Evolutionary conservation across 1,139 yeast species (phyloP).

Genomic region (Martiniozyma asiatica): DNA sequence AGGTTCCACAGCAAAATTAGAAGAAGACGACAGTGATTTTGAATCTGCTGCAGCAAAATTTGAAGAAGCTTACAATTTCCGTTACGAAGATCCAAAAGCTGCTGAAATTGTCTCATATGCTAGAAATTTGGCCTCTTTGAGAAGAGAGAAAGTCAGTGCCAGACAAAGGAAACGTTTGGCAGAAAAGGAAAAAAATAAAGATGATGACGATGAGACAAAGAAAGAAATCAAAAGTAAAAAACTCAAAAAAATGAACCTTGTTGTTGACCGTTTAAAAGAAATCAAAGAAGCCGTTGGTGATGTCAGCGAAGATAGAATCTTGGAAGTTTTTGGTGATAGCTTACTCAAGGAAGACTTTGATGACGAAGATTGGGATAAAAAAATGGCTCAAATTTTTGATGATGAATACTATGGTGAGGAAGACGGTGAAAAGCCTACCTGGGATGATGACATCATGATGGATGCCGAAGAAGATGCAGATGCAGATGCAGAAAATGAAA

Average conservation of each 20-base stretch:
- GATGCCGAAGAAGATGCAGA: conserved; percentile 24
- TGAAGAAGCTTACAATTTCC: conserved; percentile 86
- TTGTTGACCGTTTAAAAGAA: conserved; percentile 63
- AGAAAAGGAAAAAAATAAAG: conserved; percentile 41
- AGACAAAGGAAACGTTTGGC: conserved; percentile 78
- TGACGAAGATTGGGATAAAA: conserved; percentile 82
- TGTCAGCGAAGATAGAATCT: conserved; percentile 48
- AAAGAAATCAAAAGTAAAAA: conserved; percentile 61
- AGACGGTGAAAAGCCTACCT: conserved; percentile 34
- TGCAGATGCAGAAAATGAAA: conserved; percentile 19
- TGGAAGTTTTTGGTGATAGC: conserved; percentile 57
- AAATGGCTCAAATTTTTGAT: conserved; percentile 75
- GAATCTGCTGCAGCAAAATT: conserved; percentile 86
- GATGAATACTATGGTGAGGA: conserved; percentile 65
- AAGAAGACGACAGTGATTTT: conserved; percentile 74
- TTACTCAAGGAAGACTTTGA: conserved; percentile 82
- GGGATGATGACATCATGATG: conserved; percentile 44
- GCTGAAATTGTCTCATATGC: conserved; percentile 95
- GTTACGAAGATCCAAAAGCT: conserved; percentile 85
- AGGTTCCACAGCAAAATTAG: conserved; percentile 26
- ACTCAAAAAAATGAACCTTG: conserved; percentile 62
- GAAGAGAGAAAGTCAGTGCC: conserved; percentile 64
- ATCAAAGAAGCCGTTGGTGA: conserved; percentile 81
- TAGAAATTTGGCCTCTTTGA: conserved; percentile 83
- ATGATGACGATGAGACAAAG: conserved; percentile 44